Evolutionary conservation across 2,329 filamentous ascomycete species (phyloP), one percentile per base, ranked within the genome.

Genomic region (Kalaharituber pfeilii): DNA sequence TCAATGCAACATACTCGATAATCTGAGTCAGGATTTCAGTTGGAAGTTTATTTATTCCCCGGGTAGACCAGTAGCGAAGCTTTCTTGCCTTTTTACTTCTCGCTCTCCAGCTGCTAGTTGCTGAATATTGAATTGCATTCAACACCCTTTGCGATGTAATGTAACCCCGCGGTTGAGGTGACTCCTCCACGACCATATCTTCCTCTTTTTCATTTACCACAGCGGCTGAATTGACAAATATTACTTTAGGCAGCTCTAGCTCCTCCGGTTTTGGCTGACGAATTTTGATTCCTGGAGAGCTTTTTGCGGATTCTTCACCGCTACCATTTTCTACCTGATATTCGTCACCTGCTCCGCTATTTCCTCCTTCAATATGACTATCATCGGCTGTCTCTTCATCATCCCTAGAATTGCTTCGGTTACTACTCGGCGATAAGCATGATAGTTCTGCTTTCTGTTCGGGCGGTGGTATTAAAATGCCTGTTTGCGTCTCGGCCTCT

Each of bases 1-100:
- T 24, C 24, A 44, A 44, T 20, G 29, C 58, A 13, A 57, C 55
- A 47, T 57, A 60, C 24, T 53, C 52, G 30, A 60, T 55, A 51
- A 59, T 51, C 42, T 49, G 50, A 25, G 53, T 28, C 6, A 60
- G 42, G 5, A 52, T 50, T 22, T 57, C 58, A 24, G 49, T 39
- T 2, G 58, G 52, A 6, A 59, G 39, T 44, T 33, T 54, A 15
- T 18, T 39, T 39, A 39, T 39, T n/a, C n/a, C n/a, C 33, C 33
- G 15, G 20, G 15, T 18, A 1, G 20, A 13, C 33, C 4, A 15
- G 33, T 13, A 18, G 33, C 2, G 3, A 18, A 15, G 20, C 20
- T 39, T 39, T 39, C 33, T 13, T 39, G 33, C 15, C 15, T 39
- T 13, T 18, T 18, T 39, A 39, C 20, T 15, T 39, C 33, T 39